A percentile compares a stretch with the other conserved stretches of the same genome.
Conservation (phyloP, 208 protist genomes). For the Balamuthia mandrillaris region DNA sequence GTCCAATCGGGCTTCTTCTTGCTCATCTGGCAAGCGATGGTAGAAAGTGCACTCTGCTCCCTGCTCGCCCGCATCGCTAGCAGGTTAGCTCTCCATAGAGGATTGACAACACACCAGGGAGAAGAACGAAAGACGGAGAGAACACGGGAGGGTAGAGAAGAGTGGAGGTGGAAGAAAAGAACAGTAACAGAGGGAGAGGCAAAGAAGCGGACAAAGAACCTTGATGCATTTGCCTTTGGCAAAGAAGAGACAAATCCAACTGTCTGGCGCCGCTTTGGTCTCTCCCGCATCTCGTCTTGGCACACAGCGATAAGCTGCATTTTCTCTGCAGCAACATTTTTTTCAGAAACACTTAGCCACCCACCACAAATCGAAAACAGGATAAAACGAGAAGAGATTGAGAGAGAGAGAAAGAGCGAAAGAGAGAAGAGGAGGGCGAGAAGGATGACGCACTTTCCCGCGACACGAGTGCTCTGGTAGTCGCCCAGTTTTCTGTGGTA, state of each 20-base stretch:
- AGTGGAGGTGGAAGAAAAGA: too few species aligned
- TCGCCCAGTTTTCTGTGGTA: background rate
- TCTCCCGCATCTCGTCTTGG: background rate
- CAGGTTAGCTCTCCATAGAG: background rate
- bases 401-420: too few species aligned
- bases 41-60: constrained; percentile 57
- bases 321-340: too few species aligned
- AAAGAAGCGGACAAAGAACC: background rate
- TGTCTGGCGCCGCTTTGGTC: background rate
- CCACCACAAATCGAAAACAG: too few species aligned
- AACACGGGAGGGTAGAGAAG: background rate
- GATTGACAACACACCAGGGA: background rate
- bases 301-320: background rate
- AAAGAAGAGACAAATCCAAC: background rate
- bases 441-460: too few species aligned
- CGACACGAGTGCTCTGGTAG: background rate
- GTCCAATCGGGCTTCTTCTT: constrained; percentile 48
- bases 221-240: background rate
- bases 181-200: too few species aligned
- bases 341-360: too few species aligned
- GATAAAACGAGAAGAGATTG: too few species aligned
- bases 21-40: constrained; percentile 54
- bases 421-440: too few species aligned
- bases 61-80: background rate
- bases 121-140: constrained; percentile 27